Evolutionary conservation across 1,284 basidiomycete species (phyloP), one percentile per base, ranked within the genome.

Genomic region (Kalmanozyma brasiliensis): DNA sequence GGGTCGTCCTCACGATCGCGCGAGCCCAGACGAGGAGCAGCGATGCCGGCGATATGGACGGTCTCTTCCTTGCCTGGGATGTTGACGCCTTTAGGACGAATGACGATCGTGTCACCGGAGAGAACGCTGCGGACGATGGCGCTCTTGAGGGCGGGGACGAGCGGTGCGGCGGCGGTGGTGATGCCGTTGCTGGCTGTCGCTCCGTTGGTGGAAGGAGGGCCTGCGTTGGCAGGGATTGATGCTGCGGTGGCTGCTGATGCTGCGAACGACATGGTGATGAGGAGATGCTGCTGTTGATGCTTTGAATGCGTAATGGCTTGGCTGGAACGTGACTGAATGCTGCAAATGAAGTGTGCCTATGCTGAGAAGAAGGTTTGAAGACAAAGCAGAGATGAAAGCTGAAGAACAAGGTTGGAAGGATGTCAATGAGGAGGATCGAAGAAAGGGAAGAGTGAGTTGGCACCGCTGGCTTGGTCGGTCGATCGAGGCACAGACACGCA

Each of bases 1-100:
- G 90, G 88, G 91, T 79, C 76, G 45, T 79, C 77, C n/a, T 77
- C 76, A 2, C 77, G 59, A 10, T 79, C 77, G 26, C 77, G 70
- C 17, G 64, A 73, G 20, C 77, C 77, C 26, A 79, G 62, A 24
- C 76, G 53, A 20, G 77, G 77, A 41, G 77, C 77, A 23, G 76
- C 73, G 34, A 79, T 74, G 45, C 77, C 77, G 20, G 77, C 77
- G 36, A 79, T 73, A 55, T 79, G 77, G 42, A 79, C 58, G 10
- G 67, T 72, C 42, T 74, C 71, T 38, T 74, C 65, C 45, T 71
- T 72, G 43, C 73, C 70, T 19, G 73, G 63, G 23, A 66, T 71
- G 40, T 64, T 64, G 45, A 75, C 72, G 32, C 74, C 71, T 49
- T 69, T 73, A 36, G 77, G 75, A 14, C 76, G 74, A 29, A 78